Percentiles rank a stretch among this genome's conserved stretches.
Conservation (phyloP, 1,284 basidiomycete genomes). For the Phylloporus gajari region DNA sequence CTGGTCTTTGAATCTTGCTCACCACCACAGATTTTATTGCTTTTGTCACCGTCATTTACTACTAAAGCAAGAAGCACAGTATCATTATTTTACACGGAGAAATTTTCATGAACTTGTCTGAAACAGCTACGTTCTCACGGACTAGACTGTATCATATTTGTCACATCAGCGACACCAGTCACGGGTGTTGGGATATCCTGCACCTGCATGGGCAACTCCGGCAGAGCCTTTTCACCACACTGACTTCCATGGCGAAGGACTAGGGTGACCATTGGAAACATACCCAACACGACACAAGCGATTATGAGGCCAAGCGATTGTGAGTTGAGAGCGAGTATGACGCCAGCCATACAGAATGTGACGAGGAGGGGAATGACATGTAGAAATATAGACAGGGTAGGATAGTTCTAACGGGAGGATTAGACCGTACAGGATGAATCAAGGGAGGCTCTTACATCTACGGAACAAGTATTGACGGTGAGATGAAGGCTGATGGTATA, state of each 20-base stretch:
- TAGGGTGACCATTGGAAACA: constrained; percentile 9
- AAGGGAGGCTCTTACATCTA: neutral
- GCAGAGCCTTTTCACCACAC: neutral
- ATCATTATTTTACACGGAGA: no score
- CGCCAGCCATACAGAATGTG: constrained; percentile 21
- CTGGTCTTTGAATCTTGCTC: no score
- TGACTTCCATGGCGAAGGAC: constrained; percentile 1
- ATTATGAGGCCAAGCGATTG: constrained; percentile 19
- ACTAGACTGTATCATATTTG: neutral
- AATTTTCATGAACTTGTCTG: no score
- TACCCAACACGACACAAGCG: constrained; percentile 13
- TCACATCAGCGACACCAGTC: no score
- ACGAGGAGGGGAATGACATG: constrained; percentile 32
- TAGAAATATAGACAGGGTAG: constrained; percentile 22
- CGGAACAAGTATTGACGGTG: neutral
- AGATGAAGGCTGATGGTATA: constrained; percentile 3
- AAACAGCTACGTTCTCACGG: no score
- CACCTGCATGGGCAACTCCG: constrained; percentile 7
- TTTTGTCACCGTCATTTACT: no score
- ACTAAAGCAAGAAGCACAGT: no score
- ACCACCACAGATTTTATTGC: no score
- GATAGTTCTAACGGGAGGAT: constrained; percentile 12
- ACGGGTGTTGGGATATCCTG: neutral
- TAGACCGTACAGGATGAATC: no score
- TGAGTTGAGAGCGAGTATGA: constrained; percentile 17